phyloP scores from a whole-genome alignment of 306 rosid species.

The Quillaja saponaria region DNA sequence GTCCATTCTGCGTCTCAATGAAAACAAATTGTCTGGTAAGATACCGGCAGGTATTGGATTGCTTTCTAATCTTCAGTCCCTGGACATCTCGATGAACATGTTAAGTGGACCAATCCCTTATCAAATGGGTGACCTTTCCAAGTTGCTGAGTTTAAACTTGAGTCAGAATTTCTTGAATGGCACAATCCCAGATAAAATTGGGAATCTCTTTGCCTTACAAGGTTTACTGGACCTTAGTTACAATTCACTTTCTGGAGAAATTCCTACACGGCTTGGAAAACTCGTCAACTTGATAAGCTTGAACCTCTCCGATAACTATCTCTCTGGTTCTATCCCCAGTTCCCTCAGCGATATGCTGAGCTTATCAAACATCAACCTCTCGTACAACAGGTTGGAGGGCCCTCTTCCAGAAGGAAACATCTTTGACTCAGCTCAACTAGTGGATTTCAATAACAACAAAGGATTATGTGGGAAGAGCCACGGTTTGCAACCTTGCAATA shows the following conservation, averaged over 20 bases:
- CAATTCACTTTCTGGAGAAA: constrained; percentile 49
- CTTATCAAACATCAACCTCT: constrained; percentile 33
- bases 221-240: constrained; percentile 50
- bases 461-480: constrained; percentile 36
- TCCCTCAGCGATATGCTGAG: no score
- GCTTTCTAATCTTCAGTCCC: constrained; percentile 32
- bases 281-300: constrained; percentile 46
- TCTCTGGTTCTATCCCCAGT: not conserved
- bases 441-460: constrained; percentile 44
- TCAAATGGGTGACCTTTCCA: constrained; percentile 39
- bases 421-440: constrained; percentile 31
- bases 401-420: constrained; percentile 39
- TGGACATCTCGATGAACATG: constrained; percentile 52
- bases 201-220: constrained; percentile 45
- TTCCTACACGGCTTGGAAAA: constrained; percentile 40
- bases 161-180: constrained; percentile 48
- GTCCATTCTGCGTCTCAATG: constrained; percentile 23
- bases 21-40: constrained; percentile 44
- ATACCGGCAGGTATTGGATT: constrained; percentile 44
- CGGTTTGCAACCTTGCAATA: constrained; percentile 37
- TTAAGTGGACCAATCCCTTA: constrained; percentile 48
- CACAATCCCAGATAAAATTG: constrained; percentile 47
- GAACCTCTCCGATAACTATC: constrained; percentile 52
- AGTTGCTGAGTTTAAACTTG: constrained; percentile 39
- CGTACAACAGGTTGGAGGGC: constrained; percentile 54